phyloP scores from a whole-genome alignment of 768 basidiomycete species.

The Termitomyces sp. region DNA sequence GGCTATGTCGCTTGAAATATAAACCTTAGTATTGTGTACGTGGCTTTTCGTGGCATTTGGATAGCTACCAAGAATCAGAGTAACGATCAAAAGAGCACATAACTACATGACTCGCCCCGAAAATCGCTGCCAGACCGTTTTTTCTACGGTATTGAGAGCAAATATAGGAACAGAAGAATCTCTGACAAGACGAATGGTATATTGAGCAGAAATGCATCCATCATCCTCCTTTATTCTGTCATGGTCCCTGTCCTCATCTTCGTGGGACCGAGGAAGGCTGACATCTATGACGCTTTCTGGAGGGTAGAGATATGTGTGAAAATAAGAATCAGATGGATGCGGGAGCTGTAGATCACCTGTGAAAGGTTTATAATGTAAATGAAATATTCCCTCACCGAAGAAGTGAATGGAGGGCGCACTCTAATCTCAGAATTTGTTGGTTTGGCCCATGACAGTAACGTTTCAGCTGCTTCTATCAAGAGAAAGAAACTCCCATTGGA shows the following conservation, averaged over 20 bases:
- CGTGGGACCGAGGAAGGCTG: conserved; percentile 38
- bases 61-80: conserved; percentile 47
- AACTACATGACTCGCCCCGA: conserved; percentile 41
- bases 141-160: conserved; percentile 61
- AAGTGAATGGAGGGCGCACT: conserved; percentile 51
- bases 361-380: conserved; percentile 24
- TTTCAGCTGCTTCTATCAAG: conserved; percentile 93
- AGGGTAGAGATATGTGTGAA: conserved; percentile 63
- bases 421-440: conserved; percentile 91
- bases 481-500: conserved; percentile 97
- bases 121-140: conserved; percentile 68
- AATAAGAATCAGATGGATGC: conserved; percentile 86
- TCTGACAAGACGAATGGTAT: conserved; percentile 64
- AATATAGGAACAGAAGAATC: conserved; percentile 51
- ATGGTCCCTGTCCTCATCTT: conserved; percentile 48
- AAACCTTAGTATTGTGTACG: conserved; percentile 74
- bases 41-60: conserved; percentile 63
- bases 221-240: conserved; percentile 33
- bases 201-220: conserved; percentile 52
- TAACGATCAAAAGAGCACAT: not conserved
- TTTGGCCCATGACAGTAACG: conserved; percentile 85
- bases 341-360: conserved; percentile 85
- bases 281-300: conserved; percentile 49
- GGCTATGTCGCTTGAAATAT: conserved; percentile 78
- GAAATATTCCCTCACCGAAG: conserved; percentile 30